Percentiles rank a stretch among this genome's conserved stretches.
Conservation (phyloP, 208 protist species). For the Trypanosomatidae sp. region DNA sequence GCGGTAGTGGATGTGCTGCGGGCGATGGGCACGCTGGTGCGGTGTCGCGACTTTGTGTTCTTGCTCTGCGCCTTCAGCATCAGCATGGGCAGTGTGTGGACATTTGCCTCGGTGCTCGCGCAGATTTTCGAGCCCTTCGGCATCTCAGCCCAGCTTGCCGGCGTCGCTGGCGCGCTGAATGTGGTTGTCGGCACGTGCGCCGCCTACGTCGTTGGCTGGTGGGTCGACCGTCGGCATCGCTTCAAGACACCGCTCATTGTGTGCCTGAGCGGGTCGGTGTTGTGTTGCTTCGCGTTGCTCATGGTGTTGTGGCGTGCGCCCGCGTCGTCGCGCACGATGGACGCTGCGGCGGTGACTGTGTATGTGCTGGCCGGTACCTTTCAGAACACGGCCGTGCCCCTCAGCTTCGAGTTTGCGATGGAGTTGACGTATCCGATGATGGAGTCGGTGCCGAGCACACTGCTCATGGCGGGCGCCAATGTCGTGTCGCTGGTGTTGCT, state of each 20-base stretch:
- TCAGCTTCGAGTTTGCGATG: slow-evolving; percentile 63
- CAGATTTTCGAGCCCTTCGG: slow-evolving; percentile 59
- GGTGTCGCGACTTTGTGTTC: slow-evolving; percentile 36
- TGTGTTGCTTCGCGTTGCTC: slow-evolving; percentile 30
- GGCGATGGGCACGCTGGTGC: slow-evolving; percentile 17
- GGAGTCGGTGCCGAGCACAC: slow-evolving; percentile 36
- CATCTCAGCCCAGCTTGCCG: slow-evolving; percentile 23
- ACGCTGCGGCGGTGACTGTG: slow-evolving; percentile 19
- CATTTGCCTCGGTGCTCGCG: slow-evolving; percentile 41
- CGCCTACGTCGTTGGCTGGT: slow-evolving; percentile 35
- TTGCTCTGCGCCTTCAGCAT: slow-evolving; percentile 45
- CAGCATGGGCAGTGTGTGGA: slow-evolving; percentile 57
- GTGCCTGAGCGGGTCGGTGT: slow-evolving; percentile 22
- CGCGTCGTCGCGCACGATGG: slow-evolving; percentile 16
- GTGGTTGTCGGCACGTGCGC: slow-evolving; percentile 29
- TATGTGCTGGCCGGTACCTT: slow-evolving; percentile 46
- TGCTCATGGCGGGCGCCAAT: slow-evolving; percentile 66
- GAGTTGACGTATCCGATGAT: slow-evolving; percentile 49
- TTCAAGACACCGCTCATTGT: slow-evolving; percentile 34
- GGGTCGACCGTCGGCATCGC: slow-evolving; percentile 30
- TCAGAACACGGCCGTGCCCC: slow-evolving; percentile 62
- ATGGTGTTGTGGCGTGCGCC: slow-evolving; percentile 27
- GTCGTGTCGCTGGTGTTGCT: slow-evolving; percentile 42
- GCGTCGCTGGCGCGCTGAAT: slow-evolving; percentile 38
- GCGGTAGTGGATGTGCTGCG: slow-evolving; percentile 24